phyloP scores from a whole-genome alignment of 495 filamentous ascomycete genomes.

The Penicillium crystallinum region DNA sequence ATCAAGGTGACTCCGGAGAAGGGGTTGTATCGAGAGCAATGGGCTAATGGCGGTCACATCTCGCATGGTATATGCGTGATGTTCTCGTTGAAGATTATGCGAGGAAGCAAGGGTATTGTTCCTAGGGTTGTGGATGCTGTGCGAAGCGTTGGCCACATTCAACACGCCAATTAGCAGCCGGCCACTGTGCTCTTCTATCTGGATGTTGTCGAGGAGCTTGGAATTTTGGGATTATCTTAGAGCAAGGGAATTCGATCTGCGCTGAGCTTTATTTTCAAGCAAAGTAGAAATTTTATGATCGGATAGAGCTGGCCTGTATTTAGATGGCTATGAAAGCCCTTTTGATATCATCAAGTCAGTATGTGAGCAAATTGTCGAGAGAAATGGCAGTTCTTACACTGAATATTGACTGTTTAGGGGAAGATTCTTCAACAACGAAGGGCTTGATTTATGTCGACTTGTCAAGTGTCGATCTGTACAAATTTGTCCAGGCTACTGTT shows the following conservation, averaged over 20 bases:
- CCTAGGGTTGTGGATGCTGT: not conserved
- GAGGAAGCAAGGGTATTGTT: not conserved
- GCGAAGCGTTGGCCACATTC: not conserved
- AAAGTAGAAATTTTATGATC: not conserved
- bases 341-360: not conserved
- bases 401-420: not conserved
- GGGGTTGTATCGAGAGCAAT: not conserved
- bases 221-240: not conserved
- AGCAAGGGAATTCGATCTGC: not conserved
- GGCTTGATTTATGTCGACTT: not conserved
- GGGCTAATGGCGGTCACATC: not conserved
- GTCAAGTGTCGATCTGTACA: not conserved
- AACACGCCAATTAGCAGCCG: not conserved
- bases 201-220: not conserved
- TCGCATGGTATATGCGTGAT: not conserved
- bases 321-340: not conserved
- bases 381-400: not conserved
- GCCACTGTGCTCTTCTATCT: not conserved
- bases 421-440: not conserved
- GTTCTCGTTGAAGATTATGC: not conserved
- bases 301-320: not conserved
- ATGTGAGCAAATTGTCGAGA: not conserved
- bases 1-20: not conserved
- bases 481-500: not conserved
- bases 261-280: not conserved